These are phyloP conservation scores for Dentipellis fragilis DNA, from an alignment of 768 basidiomycete species.

Conservation along the genomic window DNA sequence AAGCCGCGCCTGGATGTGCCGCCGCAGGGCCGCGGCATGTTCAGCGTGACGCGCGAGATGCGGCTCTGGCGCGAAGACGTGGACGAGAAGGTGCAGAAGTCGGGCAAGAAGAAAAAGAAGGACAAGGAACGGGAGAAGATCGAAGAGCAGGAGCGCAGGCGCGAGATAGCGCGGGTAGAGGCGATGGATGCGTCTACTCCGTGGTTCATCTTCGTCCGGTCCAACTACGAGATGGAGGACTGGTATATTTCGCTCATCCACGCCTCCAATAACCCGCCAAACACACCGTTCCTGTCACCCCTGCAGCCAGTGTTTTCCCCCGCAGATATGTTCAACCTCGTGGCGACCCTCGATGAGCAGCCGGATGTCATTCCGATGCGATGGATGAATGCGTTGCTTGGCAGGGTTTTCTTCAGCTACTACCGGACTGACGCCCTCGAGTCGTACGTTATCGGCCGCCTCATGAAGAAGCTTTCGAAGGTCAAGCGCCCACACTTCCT, in stretches of 20 bases:
- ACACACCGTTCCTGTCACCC: constrained; percentile 51
- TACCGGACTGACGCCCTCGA: constrained; percentile 81
- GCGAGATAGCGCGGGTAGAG: constrained; percentile 36
- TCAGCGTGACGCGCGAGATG: constrained; percentile 45
- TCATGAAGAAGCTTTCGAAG: constrained; percentile 92
- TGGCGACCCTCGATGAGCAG: constrained; percentile 81
- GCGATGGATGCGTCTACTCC: constrained; percentile 46
- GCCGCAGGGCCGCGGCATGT: constrained; percentile 22
- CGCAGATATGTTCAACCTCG: constrained; percentile 73
- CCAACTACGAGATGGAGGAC: constrained; percentile 91
- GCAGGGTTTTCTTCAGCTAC: constrained; percentile 85
- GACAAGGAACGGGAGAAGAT: constrained; percentile 31
- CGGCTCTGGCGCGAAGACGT: constrained; percentile 19
- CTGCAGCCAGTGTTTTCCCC: constrained; percentile 58
- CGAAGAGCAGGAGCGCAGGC: constrained; percentile 20
- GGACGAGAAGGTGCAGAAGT: constrained; percentile 28
- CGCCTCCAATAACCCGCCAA: constrained; percentile 53
- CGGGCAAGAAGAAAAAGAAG: constrained; percentile 31
- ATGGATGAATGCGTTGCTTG: constrained; percentile 93
- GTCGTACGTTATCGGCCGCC: constrained; percentile 69
- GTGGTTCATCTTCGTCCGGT: constrained; percentile 91
- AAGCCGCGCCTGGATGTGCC: constrained; percentile 34
- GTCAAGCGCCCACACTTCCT: constrained; percentile 86
- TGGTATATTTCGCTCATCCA: constrained; percentile 84
- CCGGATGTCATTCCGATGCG: constrained; percentile 96